Conservation (phyloP, 768 basidiomycete genomes). For the Leccinellum albellum region DNA sequence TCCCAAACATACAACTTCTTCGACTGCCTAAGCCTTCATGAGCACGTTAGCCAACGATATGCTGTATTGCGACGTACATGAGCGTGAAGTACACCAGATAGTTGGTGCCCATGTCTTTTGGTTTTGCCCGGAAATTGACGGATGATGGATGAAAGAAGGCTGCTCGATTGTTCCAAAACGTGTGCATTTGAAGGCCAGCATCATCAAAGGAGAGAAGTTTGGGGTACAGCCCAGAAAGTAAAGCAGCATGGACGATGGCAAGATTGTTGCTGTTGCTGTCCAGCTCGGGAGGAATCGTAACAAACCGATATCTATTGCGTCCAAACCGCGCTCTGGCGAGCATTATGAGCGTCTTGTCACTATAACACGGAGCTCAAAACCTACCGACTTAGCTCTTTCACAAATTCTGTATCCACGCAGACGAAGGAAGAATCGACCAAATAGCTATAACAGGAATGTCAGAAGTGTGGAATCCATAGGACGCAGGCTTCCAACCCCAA, state of each 20-base stretch:
- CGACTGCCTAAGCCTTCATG: slow-evolving; percentile 64
- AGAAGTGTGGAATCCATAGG: slow-evolving; percentile 2
- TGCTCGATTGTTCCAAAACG: slow-evolving; percentile 75
- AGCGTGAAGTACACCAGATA: slow-evolving; percentile 84
- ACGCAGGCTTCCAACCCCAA: slow-evolving; percentile 46
- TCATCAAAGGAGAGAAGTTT: slow-evolving; percentile 77
- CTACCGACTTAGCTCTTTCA: slow-evolving; percentile 69
- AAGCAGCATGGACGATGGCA: slow-evolving; percentile 70
- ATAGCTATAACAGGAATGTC: slow-evolving; percentile 47
- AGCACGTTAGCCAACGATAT: not conserved
- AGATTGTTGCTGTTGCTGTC: slow-evolving; percentile 66
- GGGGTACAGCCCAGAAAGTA: slow-evolving; percentile 86
- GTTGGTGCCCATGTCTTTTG: slow-evolving; percentile 67
- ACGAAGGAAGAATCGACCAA: slow-evolving; percentile 88
- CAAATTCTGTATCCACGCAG: slow-evolving; percentile 56
- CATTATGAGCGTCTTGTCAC: slow-evolving; percentile 9
- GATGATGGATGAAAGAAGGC: slow-evolving; percentile 88
- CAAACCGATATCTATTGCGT: slow-evolving; percentile 71
- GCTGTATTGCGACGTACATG: slow-evolving; percentile 49
- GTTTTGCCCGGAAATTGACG: slow-evolving; percentile 74
- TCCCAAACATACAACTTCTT: slow-evolving; percentile 94
- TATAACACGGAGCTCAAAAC: not conserved
- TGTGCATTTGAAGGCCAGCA: slow-evolving; percentile 59
- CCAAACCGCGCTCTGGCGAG: slow-evolving; percentile 65
- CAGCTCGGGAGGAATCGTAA: slow-evolving; percentile 65